Base-by-base conservation (phyloP, 2,329 filamentous ascomycete species). In the Aspergillus chevalieri region DNA sequence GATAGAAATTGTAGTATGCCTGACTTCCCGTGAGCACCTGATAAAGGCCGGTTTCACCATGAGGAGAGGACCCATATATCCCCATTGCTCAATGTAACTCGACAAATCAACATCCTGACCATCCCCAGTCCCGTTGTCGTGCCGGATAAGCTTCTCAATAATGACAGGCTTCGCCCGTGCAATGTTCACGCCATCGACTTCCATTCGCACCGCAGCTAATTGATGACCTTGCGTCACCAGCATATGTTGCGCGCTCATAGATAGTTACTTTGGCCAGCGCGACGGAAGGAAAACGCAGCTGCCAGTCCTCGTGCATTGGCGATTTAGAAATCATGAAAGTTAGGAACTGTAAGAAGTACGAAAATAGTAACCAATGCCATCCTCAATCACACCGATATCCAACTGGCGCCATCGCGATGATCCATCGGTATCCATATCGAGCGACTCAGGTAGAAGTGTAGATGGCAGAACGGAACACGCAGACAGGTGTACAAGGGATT, bases 131-230 rank as follows among this genome's bases (percentile, higher is more conserved):
- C 45, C 42, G 59, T 61, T 65, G n/a, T 64, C 57, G 44, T 62
- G 65, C 54, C 61, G 59, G 10, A 67, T 64, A 12, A 65, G 50
- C n/a, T 61, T 60, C 44, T 58, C 57, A 7, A 67, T 49, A 22
- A 65, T 53, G 2, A 65, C 56, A 17, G 58, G 58, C 26, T 59
- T 56, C 3, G 53, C 58, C 15, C 43, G 50, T 10, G 48, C 46
- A 4, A 62, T 48, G 41, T 62, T 56, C 2, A 62, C 57, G 0
- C 55, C 56, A 60, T 1, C 50, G 49, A 1, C 56, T 55, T 17
- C 60, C 60, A 41, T 61, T 62, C 1, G 57, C 53, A 0, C 57
- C 56, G 0, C 54, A 53, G 47, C 57, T 61, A 9, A 61, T 43
- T 0, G 60, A 62, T 2, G 58, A 58, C 3, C 60, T 57, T 0